Evolutionary conservation across 2,329 filamentous ascomycete genomes (phyloP), one percentile per base, ranked within the genome.

Genomic region (Apiospora hydei): DNA sequence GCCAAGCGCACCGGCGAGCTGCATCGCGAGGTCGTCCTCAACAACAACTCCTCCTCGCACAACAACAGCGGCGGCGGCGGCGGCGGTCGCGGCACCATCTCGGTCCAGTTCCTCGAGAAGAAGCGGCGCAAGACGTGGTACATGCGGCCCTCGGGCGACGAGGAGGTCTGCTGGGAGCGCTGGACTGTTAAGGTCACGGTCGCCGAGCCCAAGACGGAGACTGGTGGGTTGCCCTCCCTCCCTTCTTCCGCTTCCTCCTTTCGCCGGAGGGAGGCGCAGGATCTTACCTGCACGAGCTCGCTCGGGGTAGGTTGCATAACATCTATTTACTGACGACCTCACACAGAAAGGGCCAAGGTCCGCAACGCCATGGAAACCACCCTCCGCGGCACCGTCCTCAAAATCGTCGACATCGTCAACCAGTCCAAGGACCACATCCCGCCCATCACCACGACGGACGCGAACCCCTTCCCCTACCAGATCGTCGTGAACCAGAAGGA

Each of bases 151-250:
- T 79, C 78, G 67, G 77, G 77, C 14, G 96, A 98, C 76, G 95
- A 98, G 81, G 95, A 98, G 82, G 91, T 98, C 24, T 97, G 95
- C 82, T 99, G 96, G 96, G 96, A 98, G 86, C 91, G 91, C 79
- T 99, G 96, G 96, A 94, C 93, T 64, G 85, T 99, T 76, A 94
- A 97, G 82, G 93, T 98, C 69, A 97, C 95, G n/a, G 91, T 98
- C 71, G 94, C 95, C 13, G 95, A 94, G 77, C 95, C 96, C 43
- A 87, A 93, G 79, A 98, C 94, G 14, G 96, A 98, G 79, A 93
- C 91, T 75, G 95, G 94, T 97, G 85, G 77, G 91, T 80, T 61
- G 67, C 43, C 21, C 44, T 51, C n/a, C 71, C 64, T 70, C 67
- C 57, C 21, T n/a, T n/a, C 7, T 11, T 10, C 7, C 8, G 0